These are phyloP conservation scores for Schwanniomyces vanrijiae DNA, from an alignment of 805 yeast genomes.

Conservation along the genomic window DNA sequence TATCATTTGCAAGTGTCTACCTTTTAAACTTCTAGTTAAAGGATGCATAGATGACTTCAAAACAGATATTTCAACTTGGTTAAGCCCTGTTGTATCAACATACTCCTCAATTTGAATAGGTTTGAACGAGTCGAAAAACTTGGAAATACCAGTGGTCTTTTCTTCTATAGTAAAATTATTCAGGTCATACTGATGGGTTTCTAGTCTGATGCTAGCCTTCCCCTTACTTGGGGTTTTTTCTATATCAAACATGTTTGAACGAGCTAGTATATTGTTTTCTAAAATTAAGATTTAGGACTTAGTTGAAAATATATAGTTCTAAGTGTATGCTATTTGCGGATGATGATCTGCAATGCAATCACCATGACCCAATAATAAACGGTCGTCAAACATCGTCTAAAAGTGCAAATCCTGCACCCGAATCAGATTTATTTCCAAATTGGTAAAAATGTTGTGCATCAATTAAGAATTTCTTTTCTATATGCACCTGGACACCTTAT, in stretches of 20 bases:
- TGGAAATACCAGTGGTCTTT: background rate
- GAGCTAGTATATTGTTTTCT: background rate
- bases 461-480: no score
- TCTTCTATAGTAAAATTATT: background rate
- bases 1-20: conserved; percentile 59
- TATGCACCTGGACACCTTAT: no score
- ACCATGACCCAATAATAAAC: background rate
- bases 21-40: conserved; percentile 43
- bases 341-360: background rate
- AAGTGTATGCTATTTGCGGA: background rate
- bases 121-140: conserved; percentile 36
- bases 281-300: no score
- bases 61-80: conserved; percentile 38
- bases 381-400: background rate
- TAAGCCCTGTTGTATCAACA: conserved; percentile 39
- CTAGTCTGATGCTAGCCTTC: background rate
- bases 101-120: conserved; percentile 38
- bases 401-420: background rate
- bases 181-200: background rate
- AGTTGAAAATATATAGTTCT: background rate
- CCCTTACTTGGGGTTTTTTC: background rate
- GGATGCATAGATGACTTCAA: conserved; percentile 43
- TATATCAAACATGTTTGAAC: background rate
- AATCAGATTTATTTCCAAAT: background rate
- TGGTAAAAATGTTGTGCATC: background rate